Evolutionary conservation across 1,284 basidiomycete species (phyloP).

Genomic region (Ceratobasidium sp.): DNA sequence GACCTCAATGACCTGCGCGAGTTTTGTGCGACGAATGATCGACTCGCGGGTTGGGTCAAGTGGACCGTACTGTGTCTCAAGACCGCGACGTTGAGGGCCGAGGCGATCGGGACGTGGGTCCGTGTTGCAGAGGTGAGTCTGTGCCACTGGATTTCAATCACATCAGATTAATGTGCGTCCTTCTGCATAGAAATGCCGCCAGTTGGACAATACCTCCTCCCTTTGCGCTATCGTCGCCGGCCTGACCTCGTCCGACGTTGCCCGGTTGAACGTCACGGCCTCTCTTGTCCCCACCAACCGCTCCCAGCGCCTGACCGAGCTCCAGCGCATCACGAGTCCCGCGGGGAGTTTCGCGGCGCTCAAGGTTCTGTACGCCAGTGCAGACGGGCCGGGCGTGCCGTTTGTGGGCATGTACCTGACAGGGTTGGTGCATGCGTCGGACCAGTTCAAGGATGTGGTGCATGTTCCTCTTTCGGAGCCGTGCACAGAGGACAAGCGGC

Average conservation of each 20-base stretch:
- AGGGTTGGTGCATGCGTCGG: constrained; percentile 67
- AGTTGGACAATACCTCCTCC: constrained; percentile 72
- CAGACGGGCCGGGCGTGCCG: constrained; percentile 69
- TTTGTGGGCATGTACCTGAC: constrained; percentile 72
- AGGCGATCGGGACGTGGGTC: constrained; percentile 77
- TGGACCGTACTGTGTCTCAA: constrained; percentile 66
- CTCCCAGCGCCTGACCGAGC: constrained; percentile 62
- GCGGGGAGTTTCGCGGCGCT: constrained; percentile 68
- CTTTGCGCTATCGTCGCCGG: constrained; percentile 73
- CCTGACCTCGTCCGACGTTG: constrained; percentile 67
- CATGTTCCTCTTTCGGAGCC: constrained; percentile 46
- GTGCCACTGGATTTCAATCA: background rate
- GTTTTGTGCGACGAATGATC: constrained; percentile 71
- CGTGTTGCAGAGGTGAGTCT: constrained; percentile 74
- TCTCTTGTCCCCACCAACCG: constrained; percentile 61
- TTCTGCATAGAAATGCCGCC: constrained; percentile 67
- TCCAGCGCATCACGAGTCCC: constrained; percentile 68
- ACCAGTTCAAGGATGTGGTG: constrained; percentile 62
- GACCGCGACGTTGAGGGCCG: constrained; percentile 63
- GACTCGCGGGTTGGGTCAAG: constrained; percentile 73
- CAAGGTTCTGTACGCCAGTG: constrained; percentile 60
- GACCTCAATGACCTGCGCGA: constrained; percentile 60
- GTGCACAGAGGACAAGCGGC: background rate
- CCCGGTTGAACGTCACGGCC: constrained; percentile 73
- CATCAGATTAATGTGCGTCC: background rate